These are phyloP conservation scores for Exophiala spinifera DNA, from an alignment of 2,329 filamentous ascomycete genomes.

Conservation along the genomic window DNA sequence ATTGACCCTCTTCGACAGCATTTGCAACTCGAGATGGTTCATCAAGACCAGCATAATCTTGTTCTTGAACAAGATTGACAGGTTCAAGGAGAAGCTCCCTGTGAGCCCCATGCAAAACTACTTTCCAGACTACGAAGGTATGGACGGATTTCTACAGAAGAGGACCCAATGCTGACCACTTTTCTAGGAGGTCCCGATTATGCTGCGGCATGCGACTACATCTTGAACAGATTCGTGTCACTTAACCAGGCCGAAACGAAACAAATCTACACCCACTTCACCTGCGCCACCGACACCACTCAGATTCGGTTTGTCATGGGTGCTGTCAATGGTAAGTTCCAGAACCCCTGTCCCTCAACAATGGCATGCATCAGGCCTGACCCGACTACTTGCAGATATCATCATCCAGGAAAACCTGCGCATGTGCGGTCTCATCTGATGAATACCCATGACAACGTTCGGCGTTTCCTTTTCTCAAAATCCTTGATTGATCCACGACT, in stretches of 20 bases:
- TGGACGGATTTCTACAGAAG: constrained; percentile 5
- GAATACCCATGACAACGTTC: constrained; percentile 5
- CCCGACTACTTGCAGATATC: constrained; percentile 66
- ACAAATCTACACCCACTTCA: constrained; percentile 99
- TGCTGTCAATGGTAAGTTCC: constrained; percentile 83
- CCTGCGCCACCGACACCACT: constrained; percentile 95
- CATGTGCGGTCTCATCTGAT: constrained; percentile 87
- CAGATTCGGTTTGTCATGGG: constrained; percentile 99
- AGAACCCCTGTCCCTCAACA: neutral
- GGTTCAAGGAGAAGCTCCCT: constrained; percentile 71
- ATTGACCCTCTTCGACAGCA: constrained; percentile 67
- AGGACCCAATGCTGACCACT: constrained; percentile 17
- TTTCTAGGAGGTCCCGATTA: constrained; percentile 82
- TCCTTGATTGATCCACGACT: constrained; percentile 21
- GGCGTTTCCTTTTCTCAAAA: constrained; percentile 10
- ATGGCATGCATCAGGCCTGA: constrained; percentile 41
- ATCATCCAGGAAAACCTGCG: constrained; percentile 99
- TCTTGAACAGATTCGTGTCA: constrained; percentile 96
- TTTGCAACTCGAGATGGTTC: constrained; percentile 71
- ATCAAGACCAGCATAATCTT: constrained; percentile 70
- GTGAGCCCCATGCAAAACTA: constrained; percentile 74
- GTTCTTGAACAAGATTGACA: constrained; percentile 73
- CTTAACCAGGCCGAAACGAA: constrained; percentile 99
- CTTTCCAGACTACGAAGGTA: constrained; percentile 73
- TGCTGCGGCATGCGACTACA: constrained; percentile 93